These are phyloP conservation scores for Aspergillus sclerotialis DNA, from an alignment of 2,329 filamentous ascomycete genomes.

Conservation along the genomic window DNA sequence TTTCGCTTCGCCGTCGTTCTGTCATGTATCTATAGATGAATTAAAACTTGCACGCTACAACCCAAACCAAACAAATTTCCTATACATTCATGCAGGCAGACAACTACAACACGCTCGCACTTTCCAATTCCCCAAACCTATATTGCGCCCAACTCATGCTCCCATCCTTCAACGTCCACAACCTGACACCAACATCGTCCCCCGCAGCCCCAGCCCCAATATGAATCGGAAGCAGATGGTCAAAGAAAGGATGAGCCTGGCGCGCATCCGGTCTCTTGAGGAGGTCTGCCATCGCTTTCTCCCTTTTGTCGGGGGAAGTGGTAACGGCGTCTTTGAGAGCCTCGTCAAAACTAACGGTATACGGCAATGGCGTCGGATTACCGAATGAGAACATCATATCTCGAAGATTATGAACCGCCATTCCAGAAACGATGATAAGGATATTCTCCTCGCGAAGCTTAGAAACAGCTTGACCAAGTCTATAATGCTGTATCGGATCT, in stretches of 20 bases:
- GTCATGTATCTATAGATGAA: constrained; percentile 35
- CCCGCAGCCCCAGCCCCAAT: constrained; percentile 52
- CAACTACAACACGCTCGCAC: constrained; percentile 17
- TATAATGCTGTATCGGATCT: constrained; percentile 59
- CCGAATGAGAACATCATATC: constrained; percentile 46
- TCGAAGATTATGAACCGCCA: constrained; percentile 66
- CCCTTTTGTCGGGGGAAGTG: constrained; percentile 35
- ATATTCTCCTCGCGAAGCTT: constrained; percentile 61
- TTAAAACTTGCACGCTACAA: constrained; percentile 14
- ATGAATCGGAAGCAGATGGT: constrained; percentile 56
- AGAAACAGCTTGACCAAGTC: constrained; percentile 59
- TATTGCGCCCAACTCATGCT: constrained; percentile 52
- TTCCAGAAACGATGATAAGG: constrained; percentile 63
- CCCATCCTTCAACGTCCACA: constrained; percentile 45
- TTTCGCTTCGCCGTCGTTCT: constrained; percentile 17
- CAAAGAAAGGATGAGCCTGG: constrained; percentile 57
- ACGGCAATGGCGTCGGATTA: constrained; percentile 45
- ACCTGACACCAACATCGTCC: constrained; percentile 37
- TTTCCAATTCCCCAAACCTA: constrained; percentile 38
- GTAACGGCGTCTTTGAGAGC: constrained; percentile 60
- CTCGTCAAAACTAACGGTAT: constrained; percentile 58
- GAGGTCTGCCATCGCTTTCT: constrained; percentile 39
- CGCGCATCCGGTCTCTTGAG: constrained; percentile 48
- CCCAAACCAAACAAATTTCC: no score
- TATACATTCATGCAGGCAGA: no score